Evolutionary conservation across 2,329 filamentous ascomycete species (phyloP).

Genomic region (Gyromitra esculenta): DNA sequence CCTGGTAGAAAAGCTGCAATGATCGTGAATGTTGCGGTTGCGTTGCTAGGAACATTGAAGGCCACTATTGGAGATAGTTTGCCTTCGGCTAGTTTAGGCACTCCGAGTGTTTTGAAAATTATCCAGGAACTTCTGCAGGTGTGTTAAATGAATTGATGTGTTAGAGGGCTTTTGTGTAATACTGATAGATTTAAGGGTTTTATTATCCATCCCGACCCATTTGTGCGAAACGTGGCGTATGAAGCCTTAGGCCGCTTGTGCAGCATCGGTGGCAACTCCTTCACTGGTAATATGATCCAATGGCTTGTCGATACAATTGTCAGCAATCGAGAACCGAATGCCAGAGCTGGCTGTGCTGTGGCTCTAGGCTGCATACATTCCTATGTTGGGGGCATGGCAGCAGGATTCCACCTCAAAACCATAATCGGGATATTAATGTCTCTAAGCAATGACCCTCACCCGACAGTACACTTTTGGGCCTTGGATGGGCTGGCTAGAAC

Average conservation of each 20-base stretch:
- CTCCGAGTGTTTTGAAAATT: constrained; percentile 58
- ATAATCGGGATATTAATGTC: constrained; percentile 99
- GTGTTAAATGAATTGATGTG: constrained; percentile 60
- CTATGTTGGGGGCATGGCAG: constrained; percentile 96
- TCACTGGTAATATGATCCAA: constrained; percentile 90
- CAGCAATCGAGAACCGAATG: constrained; percentile 89
- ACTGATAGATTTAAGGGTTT: constrained; percentile 65
- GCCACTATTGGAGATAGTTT: constrained; percentile 66
- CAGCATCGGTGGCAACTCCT: constrained; percentile 81
- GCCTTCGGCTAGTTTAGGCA: constrained; percentile 52
- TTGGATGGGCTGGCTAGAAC: constrained; percentile 86
- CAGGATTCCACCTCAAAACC: constrained; percentile 93
- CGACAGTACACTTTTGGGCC: constrained; percentile 95
- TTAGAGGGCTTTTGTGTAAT: constrained; percentile 1
- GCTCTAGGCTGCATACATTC: constrained; percentile 92
- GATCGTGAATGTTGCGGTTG: constrained; percentile 86
- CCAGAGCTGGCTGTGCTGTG: constrained; percentile 91
- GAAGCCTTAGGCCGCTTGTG: constrained; percentile 87
- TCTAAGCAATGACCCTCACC: constrained; percentile 92
- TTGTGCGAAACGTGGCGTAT: constrained; percentile 84
- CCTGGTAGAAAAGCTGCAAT: constrained; percentile 89
- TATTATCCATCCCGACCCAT: constrained; percentile 83
- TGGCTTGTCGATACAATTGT: constrained; percentile 94
- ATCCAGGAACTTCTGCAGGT: constrained; percentile 76
- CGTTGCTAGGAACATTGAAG: constrained; percentile 80